A percentile compares a stretch with the other conserved stretches of the same genome.
Conservation (phyloP, 371 early-diverging fungal genomes). For the Lichtheimia ramosa region DNA sequence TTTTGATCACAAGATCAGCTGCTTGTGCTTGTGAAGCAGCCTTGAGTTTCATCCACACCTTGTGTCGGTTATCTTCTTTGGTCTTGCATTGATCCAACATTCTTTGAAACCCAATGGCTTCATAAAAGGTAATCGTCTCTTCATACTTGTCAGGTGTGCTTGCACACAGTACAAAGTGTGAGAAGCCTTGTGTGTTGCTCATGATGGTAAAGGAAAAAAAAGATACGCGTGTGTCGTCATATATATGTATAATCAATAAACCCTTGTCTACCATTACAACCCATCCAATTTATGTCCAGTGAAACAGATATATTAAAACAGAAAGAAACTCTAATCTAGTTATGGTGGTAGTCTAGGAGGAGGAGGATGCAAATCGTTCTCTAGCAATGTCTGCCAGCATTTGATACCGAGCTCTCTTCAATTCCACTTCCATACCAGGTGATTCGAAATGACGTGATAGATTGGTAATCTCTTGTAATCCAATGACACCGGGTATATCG, state of each 20-base stretch:
- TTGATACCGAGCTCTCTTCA: slow-evolving; percentile 43
- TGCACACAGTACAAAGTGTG: slow-evolving; percentile 61
- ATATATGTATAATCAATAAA: too few species aligned
- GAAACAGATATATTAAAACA: too few species aligned
- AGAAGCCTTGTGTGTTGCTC: slow-evolving; percentile 44
- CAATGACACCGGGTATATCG: slow-evolving; percentile 34
- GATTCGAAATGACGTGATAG: slow-evolving; percentile 26
- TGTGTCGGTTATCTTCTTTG: slow-evolving; percentile 18
- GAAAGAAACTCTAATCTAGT: background rate
- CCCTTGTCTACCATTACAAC: too few species aligned
- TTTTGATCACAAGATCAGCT: slow-evolving; percentile 40
- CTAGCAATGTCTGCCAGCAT: slow-evolving; percentile 31
- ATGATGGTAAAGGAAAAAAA: background rate
- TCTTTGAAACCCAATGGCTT: slow-evolving; percentile 53
- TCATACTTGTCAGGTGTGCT: slow-evolving; percentile 30
- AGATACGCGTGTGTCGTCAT: too few species aligned
- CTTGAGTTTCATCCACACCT: slow-evolving; percentile 49
- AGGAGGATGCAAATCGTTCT: slow-evolving; percentile 6
- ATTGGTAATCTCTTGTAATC: slow-evolving; percentile 16
- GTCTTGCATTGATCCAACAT: slow-evolving; percentile 12
- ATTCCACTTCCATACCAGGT: slow-evolving; percentile 40
- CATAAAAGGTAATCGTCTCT: slow-evolving; percentile 54
- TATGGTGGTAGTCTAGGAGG: background rate
- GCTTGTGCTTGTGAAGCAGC: slow-evolving; percentile 19
- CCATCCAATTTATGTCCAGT: too few species aligned